Evolutionary conservation across 1,139 yeast species (phyloP), one percentile per base, ranked within the genome.

Genomic region (Diutina ranongensis): DNA sequence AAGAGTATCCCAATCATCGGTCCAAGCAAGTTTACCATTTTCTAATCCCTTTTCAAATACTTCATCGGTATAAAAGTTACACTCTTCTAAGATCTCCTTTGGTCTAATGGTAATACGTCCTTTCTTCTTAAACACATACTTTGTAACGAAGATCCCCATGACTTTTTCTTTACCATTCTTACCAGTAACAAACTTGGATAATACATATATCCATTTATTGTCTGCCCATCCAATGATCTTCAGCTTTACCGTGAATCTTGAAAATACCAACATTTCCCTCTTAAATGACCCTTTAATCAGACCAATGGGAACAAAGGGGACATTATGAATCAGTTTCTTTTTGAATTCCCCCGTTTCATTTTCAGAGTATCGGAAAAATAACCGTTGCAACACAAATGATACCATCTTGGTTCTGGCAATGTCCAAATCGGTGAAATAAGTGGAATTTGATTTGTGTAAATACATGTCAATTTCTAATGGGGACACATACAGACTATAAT

Each of bases 351-450:
- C 62, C 19, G 58, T 56, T 40, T 69, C 72, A 40, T 76, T 71
- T 40, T 54, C 55, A 51, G 63, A 67, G 45, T 60, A 56, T 13
- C 28, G 9, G 50, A 67, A 59, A 19, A 28, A 40, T 16, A 31
- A 28, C 25, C 25, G 44, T 53, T 72, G 80, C 53, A 88, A 76
- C 12, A 78, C 63, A 44, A 65, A 61, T 19, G 76, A 62, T 62
- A 87, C 65, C 49, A 82, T 62, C 50, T 80, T 77, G 15, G 86
- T 71, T 56, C 97, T 75, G 2, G 88, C 82, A 51, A 86, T 70
- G 57, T 89, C 97, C 57, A 87, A 66, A 55, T 89, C 97, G n/a
- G 71, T 64, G 56, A 84, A 83, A 61, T 88, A 89, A 1, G 96
- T 83, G 18, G 89, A 78, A 60, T 89, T 89, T 49, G 83, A 79